Evolutionary conservation across 1,284 basidiomycete species (phyloP).

Genomic region (Polyporus tsugae): DNA sequence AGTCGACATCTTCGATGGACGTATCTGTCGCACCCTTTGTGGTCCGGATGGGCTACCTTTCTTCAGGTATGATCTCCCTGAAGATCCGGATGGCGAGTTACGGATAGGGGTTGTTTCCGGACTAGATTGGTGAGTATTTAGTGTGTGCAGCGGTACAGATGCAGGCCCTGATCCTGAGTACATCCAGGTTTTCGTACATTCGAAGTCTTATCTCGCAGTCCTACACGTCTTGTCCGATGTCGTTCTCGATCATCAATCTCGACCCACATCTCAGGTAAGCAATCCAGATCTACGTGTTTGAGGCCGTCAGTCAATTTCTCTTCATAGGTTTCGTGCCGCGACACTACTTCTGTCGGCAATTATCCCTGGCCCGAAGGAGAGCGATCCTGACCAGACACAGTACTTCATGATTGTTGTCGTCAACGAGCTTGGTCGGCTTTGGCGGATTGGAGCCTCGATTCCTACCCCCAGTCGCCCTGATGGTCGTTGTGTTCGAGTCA

Average conservation of each 20-base stretch:
- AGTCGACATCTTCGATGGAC: slow-evolving; percentile 38
- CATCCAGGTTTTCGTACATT: slow-evolving; percentile 46
- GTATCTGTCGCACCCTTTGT: slow-evolving; percentile 27
- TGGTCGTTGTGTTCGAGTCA: slow-evolving; percentile 42
- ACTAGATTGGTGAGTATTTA: slow-evolving; percentile 38
- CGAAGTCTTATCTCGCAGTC: slow-evolving; percentile 43
- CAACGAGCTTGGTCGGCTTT: slow-evolving; percentile 44
- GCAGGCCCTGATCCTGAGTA: background rate
- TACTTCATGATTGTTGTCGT: slow-evolving; percentile 39
- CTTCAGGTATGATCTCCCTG: slow-evolving; percentile 26
- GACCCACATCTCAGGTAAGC: slow-evolving; percentile 37
- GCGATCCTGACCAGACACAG: slow-evolving; percentile 43
- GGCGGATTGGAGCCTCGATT: slow-evolving; percentile 38
- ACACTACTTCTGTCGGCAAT: slow-evolving; percentile 44
- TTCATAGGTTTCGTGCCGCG: slow-evolving; percentile 39
- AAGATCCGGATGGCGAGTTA: slow-evolving; percentile 30
- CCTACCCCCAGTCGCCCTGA: slow-evolving; percentile 31
- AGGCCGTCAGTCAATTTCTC: background rate
- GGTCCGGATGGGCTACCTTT: slow-evolving; percentile 33
- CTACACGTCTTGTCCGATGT: slow-evolving; percentile 44
- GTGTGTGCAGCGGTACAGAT: background rate
- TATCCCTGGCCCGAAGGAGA: slow-evolving; percentile 48
- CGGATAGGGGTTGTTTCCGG: slow-evolving; percentile 38
- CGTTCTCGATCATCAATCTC: slow-evolving; percentile 43
- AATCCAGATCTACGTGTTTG: background rate